Conservation (phyloP, 202 grass and related monocot genomes). For the Setaria viridis region DNA sequence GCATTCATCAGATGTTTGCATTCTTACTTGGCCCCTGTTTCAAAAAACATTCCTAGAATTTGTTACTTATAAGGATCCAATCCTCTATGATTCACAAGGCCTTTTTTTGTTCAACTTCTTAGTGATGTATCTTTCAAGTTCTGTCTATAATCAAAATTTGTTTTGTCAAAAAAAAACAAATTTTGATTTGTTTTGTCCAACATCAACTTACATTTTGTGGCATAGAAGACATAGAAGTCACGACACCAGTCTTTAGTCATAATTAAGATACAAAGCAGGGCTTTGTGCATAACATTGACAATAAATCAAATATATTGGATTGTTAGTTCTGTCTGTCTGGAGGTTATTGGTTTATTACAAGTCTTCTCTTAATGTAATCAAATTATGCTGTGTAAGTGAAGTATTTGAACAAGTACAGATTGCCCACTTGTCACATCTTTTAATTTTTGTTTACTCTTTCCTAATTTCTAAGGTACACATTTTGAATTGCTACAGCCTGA, state of each 20-base stretch:
- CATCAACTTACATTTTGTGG: neutral
- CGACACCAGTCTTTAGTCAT: neutral
- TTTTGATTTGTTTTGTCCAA: too few species aligned
- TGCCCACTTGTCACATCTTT: neutral
- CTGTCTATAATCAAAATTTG: neutral
- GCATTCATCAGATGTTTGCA: constrained; percentile 7
- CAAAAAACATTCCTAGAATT: neutral
- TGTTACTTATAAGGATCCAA: neutral
- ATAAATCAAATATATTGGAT: constrained; percentile 1
- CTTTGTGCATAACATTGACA: constrained; percentile 18
- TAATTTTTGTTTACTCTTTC: neutral
- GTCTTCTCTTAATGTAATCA: neutral
- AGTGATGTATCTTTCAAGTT: neutral
- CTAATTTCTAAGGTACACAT: neutral
- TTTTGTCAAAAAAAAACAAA: neutral
- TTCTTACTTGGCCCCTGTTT: neutral
- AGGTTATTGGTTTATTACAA: constrained; percentile 25
- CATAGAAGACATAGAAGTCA: neutral
- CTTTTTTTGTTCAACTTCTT: neutral
- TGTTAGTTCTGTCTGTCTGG: constrained; percentile 15
- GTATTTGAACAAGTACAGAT: constrained; percentile 22
- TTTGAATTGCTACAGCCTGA: neutral
- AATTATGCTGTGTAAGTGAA: neutral
- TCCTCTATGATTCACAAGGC: constrained; percentile 1
- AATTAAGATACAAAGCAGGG: constrained; percentile 3